Evolutionary conservation across 495 filamentous ascomycete genomes (phyloP).

Genomic region (Copromyces sp.): DNA sequence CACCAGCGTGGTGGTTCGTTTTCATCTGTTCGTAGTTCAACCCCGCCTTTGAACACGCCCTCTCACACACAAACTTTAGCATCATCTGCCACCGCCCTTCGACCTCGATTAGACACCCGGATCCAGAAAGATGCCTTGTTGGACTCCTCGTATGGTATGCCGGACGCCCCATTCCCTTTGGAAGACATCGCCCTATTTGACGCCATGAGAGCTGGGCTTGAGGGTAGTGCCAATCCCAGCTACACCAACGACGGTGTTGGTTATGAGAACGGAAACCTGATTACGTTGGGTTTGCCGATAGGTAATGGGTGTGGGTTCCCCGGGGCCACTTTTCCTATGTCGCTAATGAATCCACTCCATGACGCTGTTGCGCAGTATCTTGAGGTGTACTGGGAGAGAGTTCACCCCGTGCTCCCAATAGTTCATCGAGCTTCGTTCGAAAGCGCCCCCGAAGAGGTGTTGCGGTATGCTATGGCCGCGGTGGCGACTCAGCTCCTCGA

Average conservation of each 20-base stretch:
- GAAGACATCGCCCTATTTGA: conserved; percentile 8
- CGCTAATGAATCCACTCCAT: conserved; percentile 23
- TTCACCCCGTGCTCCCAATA: conserved; percentile 32
- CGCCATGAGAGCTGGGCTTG: conserved; percentile 7
- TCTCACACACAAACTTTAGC: conserved; percentile 33
- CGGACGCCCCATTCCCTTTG: conserved; percentile 7
- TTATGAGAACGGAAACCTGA: conserved; percentile 16
- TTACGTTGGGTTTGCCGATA: conserved; percentile 20
- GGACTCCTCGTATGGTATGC: conserved; percentile 7
- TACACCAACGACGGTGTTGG: conserved; percentile 4
- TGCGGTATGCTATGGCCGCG: conserved; percentile 40
- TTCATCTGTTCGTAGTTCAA: conserved; percentile 33
- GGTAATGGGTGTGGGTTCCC: conserved; percentile 11
- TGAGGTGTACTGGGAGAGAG: conserved; percentile 34
- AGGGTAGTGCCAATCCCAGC: conserved; percentile 4
- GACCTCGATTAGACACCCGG: conserved; percentile 13
- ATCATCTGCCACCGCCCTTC: conserved; percentile 18
- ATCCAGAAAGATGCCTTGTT: conserved; percentile 24
- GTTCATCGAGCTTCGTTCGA: conserved; percentile 33
- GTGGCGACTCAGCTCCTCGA: conserved; percentile 37
- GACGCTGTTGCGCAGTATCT: conserved; percentile 30
- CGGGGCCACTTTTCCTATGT: conserved; percentile 20
- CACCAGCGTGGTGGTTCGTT: conserved; percentile 16
- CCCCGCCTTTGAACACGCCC: conserved; percentile 30
- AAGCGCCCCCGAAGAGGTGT: conserved; percentile 26